Percentiles rank a stretch among this genome's conserved stretches.
phyloP scores from a whole-genome alignment of 805 yeast genomes.

The Candida boidinii region DNA sequence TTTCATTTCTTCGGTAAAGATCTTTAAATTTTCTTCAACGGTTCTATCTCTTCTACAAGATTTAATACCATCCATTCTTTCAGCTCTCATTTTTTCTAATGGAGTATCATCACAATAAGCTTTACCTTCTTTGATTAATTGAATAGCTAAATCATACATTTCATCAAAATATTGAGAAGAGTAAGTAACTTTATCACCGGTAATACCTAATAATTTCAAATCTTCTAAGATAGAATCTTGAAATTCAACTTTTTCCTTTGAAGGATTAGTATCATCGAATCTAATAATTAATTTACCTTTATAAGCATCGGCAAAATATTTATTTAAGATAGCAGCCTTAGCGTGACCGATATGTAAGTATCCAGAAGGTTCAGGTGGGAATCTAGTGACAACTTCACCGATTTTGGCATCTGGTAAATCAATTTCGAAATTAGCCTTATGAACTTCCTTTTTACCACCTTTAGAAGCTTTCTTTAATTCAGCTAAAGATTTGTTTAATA shows the following conservation, averaged over 20 bases:
- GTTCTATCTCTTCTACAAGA: conserved; percentile 88
- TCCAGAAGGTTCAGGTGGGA: conserved; percentile 99
- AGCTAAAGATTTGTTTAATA: conserved; percentile 56
- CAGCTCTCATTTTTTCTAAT: conserved; percentile 92
- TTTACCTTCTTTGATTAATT: conserved; percentile 88
- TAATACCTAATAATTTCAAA: conserved; percentile 80
- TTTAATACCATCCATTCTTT: conserved; percentile 95
- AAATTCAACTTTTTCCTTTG: conserved; percentile 92
- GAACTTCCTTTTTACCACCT: conserved; percentile 72
- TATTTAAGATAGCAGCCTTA: conserved; percentile 94
- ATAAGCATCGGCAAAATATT: conserved; percentile 92
- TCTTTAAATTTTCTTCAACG: conserved; percentile 81
- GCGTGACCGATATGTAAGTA: conserved; percentile 99
- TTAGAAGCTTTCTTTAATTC: conserved; percentile 59
- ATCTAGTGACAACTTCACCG: conserved; percentile 96
- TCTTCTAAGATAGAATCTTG: conserved; percentile 93
- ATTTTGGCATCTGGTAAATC: conserved; percentile 84
- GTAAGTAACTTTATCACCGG: conserved; percentile 81
- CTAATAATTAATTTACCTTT: conserved; percentile 95
- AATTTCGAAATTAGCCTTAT: conserved; percentile 93
- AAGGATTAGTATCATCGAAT: conserved; percentile 97
- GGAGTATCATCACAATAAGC: conserved; percentile 98
- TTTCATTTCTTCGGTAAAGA: conserved; percentile 88
- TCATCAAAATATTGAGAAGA: conserved; percentile 90
- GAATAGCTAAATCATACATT: conserved; percentile 81